Evolutionary conservation across 345 rosid species (phyloP), one percentile per base, ranked within the genome.

Genomic region (Arabis alpina): DNA sequence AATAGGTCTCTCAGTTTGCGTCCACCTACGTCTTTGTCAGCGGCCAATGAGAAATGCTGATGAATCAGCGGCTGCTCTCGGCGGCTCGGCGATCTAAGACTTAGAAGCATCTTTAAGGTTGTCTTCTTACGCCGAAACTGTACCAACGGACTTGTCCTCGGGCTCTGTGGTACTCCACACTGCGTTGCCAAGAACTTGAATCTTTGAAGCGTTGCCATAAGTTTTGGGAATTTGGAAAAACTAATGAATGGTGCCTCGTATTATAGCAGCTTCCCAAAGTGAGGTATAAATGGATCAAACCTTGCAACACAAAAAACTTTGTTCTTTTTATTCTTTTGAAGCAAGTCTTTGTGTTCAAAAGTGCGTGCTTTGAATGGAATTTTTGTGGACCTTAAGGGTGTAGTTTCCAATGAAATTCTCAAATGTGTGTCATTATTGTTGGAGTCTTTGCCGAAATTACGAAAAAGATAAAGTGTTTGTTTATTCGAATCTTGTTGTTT

Each of bases 141-240:
- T 50, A 93, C 89, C 34, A 85, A 32, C 0, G 97, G 96, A 70
- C 97, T 91, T 40, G 96, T 85, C 54, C 88, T 76, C 1, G 97
- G 96, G 71, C 94, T 91, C 71, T 79, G 84, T 1, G 82, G 72
- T n/a, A 90, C 94, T 34, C 96, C 96, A 4, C 98, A 93, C 76
- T 89, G 96, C 5, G 94, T 86, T 27, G 97, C 87, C 3, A 89
- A 77, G 23, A 91, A 80, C 91, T 86, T 91, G 85, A 91, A 91
- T 66, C 84, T 87, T 73, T 89, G 92, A 75, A 93, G 41, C 14
- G 98, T 59, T 23, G 97, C 91, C 98, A 93, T 90, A 6, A 25
- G 9, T 3, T 63, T 71, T 66, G 40, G 59, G 14, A 25, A 49
- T 49, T 34, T 57, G 70, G 43, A 43, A 79, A 62, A 54, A 30